Base-by-base conservation (phyloP, 352 stramenopile genomes). In the Pythium biforme region DNA sequence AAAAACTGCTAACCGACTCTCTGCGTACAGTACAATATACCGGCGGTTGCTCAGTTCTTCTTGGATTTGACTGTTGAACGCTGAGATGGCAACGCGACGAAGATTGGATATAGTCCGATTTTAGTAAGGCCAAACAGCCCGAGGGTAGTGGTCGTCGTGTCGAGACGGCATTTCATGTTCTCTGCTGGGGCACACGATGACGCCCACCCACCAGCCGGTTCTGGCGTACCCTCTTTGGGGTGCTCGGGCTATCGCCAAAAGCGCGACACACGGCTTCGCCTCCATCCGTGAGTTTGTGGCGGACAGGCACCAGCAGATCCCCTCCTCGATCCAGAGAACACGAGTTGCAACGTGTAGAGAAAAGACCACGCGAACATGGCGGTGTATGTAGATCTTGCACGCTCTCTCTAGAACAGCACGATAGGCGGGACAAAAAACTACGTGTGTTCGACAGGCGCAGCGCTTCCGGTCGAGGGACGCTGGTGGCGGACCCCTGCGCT, bases 381-480 rank as follows among this genome's bases (percentile, higher is more conserved):
- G n/a, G n/a, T n/a, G n/a, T n/a, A n/a, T n/a, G n/a, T n/a, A n/a
- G n/a, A n/a, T n/a, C n/a, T n/a, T n/a, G 14, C 19, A 8, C 3
- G 5, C 14, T 47, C 11, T 1, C 23, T 49, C n/a, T 49, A 8
- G 47, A 54, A 54, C 48, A 45, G 49, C 49, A 40, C 46, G 27
- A 37, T 53, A 53, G 46, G 46, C 12, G 48, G 48, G 48, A 55
- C 48, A 41, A 55, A 31, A 37, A 34, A 23, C 19, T 43, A 29
- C 12, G 5, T 34, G 31, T 11, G 31, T 11, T 45, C 52, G 25
- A 59, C 37, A 50, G 37, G 37, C 34, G 52, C 23, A 49, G 17
- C 1, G n/a, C 9, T 25, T n/a, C 3, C 4, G 50, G 31, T 56
- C 31, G 29, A 27, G 33, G 29, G 46, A 56, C 52, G 31, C 7